Percentiles rank a stretch among this genome's conserved stretches.
Evolutionary conservation across 2,329 filamentous ascomycete genomes (phyloP).

Genomic region (Trichoderma oligosporum): DNA sequence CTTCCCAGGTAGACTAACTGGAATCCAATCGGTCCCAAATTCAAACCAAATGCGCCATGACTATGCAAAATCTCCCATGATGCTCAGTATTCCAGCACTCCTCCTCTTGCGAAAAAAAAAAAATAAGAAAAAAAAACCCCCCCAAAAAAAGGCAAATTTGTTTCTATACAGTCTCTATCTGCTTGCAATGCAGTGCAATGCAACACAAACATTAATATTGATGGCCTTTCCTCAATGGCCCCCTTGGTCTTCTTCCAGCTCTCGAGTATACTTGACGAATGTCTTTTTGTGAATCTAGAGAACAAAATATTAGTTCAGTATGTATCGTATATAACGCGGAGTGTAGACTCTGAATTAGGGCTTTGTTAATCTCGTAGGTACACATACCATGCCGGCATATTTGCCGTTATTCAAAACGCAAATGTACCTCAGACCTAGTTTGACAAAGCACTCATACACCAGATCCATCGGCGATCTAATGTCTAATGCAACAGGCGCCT

Average conservation of each 20-base stretch:
- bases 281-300: constrained; percentile 83
- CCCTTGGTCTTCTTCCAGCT: constrained; percentile 58
- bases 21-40: background rate
- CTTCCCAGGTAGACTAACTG: background rate
- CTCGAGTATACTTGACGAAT: constrained; percentile 91
- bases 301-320: background rate
- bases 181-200: background rate
- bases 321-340: background rate
- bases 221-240: background rate
- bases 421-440: constrained; percentile 86
- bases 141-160: no score
- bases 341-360: background rate
- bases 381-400: constrained; percentile 79
- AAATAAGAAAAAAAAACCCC: no score
- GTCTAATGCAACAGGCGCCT: constrained; percentile 83
- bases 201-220: background rate
- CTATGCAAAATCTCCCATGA: constrained; percentile 1
- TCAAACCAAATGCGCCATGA: constrained; percentile 14
- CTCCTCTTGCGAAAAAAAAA: background rate
- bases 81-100: background rate
- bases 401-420: constrained; percentile 81
- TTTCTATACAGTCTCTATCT: background rate
- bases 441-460: constrained; percentile 94
- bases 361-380: background rate
- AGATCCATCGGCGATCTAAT: constrained; percentile 88